Evolutionary conservation across 148 eudicot species (phyloP).

Genomic region (Drosera capensis): DNA sequence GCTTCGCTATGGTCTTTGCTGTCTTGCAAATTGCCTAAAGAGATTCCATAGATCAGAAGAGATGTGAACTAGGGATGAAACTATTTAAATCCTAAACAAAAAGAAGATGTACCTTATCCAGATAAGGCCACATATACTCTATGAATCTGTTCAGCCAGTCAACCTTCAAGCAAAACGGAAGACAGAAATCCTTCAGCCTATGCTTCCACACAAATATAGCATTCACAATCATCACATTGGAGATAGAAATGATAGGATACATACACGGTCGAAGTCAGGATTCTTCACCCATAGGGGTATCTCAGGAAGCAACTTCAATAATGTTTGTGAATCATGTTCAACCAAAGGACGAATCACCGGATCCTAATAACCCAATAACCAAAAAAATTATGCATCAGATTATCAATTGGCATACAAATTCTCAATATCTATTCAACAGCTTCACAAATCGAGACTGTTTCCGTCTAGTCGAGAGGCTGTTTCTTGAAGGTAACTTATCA

Average conservation of each 20-base stretch:
- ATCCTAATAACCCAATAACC: conserved; percentile 27
- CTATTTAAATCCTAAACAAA: neutral
- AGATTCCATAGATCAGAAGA: neutral
- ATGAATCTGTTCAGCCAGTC: conserved; percentile 93
- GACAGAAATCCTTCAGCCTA: neutral
- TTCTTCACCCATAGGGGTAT: conserved; percentile 92
- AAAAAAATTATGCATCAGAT: neutral
- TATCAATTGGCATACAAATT: neutral
- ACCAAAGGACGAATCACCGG: conserved; percentile 61
- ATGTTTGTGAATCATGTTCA: conserved; percentile 43
- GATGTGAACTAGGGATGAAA: neutral
- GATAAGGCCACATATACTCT: conserved; percentile 81
- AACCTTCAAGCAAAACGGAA: conserved; percentile 26
- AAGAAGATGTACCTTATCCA: conserved; percentile 55
- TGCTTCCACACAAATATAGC: neutral
- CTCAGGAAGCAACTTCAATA: conserved; percentile 56
- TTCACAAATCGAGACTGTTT: neutral
- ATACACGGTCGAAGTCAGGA: conserved; percentile 83
- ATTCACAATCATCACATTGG: neutral
- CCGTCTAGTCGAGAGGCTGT: too few relatives aligned
- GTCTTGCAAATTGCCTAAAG: conserved; percentile 79
- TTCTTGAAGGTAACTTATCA: too few relatives aligned
- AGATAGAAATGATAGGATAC: conserved; percentile 5
- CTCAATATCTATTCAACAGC: neutral
- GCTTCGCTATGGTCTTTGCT: conserved; percentile 54